Base-by-base conservation (phyloP, 2,329 filamentous ascomycete species). In the Paraphoma sp. region DNA sequence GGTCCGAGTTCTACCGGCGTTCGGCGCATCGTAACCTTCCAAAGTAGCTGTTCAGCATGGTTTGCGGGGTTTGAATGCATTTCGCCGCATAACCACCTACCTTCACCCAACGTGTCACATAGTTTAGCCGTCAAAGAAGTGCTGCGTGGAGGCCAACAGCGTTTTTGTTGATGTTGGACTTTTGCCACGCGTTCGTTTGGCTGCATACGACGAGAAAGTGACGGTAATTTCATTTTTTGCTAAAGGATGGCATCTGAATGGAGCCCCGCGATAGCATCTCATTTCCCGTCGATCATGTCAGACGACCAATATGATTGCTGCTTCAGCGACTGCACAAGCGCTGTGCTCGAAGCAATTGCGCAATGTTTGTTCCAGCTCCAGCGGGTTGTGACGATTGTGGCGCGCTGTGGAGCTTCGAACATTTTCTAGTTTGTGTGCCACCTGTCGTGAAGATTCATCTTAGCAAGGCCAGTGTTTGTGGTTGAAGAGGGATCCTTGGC, bases 151-250 rank as follows among this genome's bases (percentile, higher is more conserved):
- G 33, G 33, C 33, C 14, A 14, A 14, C 40, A 12, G 23, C 23
- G 40, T 31, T 43, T n/a, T 10, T 50, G 36, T 28, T n/a, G 6
- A 30, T 45, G 31, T 41, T 17, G 28, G 59, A 55, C 53, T 50
- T 56, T 48, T 53, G 59, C 47, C n/a, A 33, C 43, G 40, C 40
- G 23, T 29, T 48, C 30, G 41, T 29, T 31, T 30, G 47, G 28
- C 53, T 46, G 41, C 47, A 53, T 30, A 50, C 56, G 51, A 48
- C 46, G 57, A 60, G 60, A 56, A 56, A 45, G 57, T 59, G 59
- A 54, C 36, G 36, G 56, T 52, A 72, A 72, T 68, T 51, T 69
- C 62, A 62, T 59, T 43, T 62, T 62, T 62, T 65, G 57, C 61
- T 54, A 55, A 57, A 64, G 53, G 49, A 54, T 52, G 51, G 45